Evolutionary conservation across 2,329 filamentous ascomycete species (phyloP).

Genomic region (Colletotrichum truncatum): DNA sequence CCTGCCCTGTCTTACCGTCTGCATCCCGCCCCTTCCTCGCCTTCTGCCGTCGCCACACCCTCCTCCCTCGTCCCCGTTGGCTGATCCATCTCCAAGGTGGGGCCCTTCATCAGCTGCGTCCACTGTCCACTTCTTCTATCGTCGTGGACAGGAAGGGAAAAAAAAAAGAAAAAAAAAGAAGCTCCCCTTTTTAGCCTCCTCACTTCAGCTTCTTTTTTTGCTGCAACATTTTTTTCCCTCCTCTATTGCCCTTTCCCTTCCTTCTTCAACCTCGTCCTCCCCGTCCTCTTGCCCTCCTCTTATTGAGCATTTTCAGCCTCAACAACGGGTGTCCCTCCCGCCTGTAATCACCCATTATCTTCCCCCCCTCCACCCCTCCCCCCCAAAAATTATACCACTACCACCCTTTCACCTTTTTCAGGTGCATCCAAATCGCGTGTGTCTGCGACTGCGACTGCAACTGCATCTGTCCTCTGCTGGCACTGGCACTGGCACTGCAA

Average conservation of each 20-base stretch:
- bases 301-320: constrained; percentile 7
- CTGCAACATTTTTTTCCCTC: constrained; percentile 22
- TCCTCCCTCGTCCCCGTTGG: constrained; percentile 12
- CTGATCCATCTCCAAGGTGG: constrained; percentile 17
- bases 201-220: constrained; percentile 25
- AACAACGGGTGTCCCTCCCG: constrained; percentile 2
- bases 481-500: neutral
- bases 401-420: neutral
- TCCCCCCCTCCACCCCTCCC: neutral
- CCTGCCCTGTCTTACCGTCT: neutral
- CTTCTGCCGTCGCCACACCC: constrained; percentile 26
- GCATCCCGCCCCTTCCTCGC: constrained; percentile 6
- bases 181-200: constrained; percentile 30
- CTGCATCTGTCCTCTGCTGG: neutral
- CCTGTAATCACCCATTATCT: neutral
- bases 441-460: constrained; percentile 18
- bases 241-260: constrained; percentile 25
- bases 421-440: constrained; percentile 10
- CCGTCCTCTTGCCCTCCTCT: constrained; percentile 16
- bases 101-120: constrained; percentile 25
- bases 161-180: constrained; percentile 15
- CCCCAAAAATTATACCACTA: neutral
- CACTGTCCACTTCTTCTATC: constrained; percentile 20
- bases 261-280: constrained; percentile 25
- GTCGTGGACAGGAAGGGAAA: constrained; percentile 1